phyloP scores from a whole-genome alignment of 2,329 filamentous ascomycete species.

The Calonectria naviculata region DNA sequence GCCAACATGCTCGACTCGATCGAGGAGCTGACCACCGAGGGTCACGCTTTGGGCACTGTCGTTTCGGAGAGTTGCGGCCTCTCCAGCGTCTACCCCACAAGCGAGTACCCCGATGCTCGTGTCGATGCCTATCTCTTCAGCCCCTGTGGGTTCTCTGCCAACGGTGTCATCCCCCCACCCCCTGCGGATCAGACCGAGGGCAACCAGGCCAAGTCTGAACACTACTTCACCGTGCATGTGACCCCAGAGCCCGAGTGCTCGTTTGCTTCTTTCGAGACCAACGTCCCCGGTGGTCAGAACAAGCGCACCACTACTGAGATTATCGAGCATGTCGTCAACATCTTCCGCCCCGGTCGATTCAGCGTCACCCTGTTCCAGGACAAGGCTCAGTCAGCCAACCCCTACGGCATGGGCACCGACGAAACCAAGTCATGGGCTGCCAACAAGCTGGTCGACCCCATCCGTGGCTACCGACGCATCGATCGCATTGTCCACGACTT shows the following conservation, averaged over 20 bases:
- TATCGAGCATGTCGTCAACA: slow-evolving; percentile 91
- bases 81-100: slow-evolving; percentile 86
- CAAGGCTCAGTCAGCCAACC: slow-evolving; percentile 67
- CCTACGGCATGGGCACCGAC: slow-evolving; percentile 54
- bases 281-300: slow-evolving; percentile 89
- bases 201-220: slow-evolving; percentile 64
- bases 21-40: slow-evolving; percentile 88
- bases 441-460: slow-evolving; percentile 75
- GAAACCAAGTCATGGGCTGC: slow-evolving; percentile 49
- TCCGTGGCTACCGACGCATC: slow-evolving; percentile 87
- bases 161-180: slow-evolving; percentile 90
- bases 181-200: slow-evolving; percentile 55
- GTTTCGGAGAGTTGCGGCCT: slow-evolving; percentile 92
- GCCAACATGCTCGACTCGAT: slow-evolving; percentile 66
- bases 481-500: slow-evolving; percentile 98
- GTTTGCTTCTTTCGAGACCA: slow-evolving; percentile 98
- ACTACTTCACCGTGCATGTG: slow-evolving; percentile 99
- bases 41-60: slow-evolving; percentile 90
- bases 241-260: slow-evolving; percentile 97
- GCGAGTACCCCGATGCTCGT: slow-evolving; percentile 89
- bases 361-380: slow-evolving; percentile 97
- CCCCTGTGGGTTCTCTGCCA: slow-evolving; percentile 96
- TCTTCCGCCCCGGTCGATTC: slow-evolving; percentile 98
- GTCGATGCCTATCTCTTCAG: slow-evolving; percentile 98
- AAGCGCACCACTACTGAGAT: slow-evolving; percentile 91